These are phyloP conservation scores for Saitozyma podzolica DNA, from an alignment of 768 basidiomycete genomes.

Conservation along the genomic window DNA sequence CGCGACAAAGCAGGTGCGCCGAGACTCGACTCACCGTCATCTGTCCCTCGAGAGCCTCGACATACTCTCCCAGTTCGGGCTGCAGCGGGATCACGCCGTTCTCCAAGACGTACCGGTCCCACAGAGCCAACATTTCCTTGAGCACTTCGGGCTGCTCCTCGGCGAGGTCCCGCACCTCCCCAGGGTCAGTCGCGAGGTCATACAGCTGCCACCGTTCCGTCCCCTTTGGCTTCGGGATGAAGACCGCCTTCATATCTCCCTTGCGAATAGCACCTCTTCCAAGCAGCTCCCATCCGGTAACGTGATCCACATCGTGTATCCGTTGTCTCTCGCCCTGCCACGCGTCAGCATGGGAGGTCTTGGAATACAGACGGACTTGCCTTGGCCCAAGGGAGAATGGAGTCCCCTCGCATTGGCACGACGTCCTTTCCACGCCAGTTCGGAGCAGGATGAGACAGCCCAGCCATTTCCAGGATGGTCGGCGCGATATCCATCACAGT, in stretches of 20 bases:
- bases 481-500: conserved; percentile 50
- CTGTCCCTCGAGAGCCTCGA: background rate
- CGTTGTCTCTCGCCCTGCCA: background rate
- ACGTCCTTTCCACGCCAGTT: background rate
- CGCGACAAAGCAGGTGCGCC: background rate
- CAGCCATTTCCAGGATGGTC: conserved; percentile 18
- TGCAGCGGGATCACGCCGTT: background rate
- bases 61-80: background rate
- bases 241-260: background rate
- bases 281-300: conserved; percentile 7
- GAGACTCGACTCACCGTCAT: background rate
- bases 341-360: conserved; percentile 21
- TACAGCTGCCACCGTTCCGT: conserved; percentile 31
- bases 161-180: conserved; percentile 19
- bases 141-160: conserved; percentile 16
- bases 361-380: conserved; percentile 21
- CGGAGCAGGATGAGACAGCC: background rate
- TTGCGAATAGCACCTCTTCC: too few relatives aligned
- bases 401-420: background rate
- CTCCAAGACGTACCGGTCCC: conserved; percentile 16
- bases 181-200: conserved; percentile 21
- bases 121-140: conserved; percentile 16
- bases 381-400: background rate
- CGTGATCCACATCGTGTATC: conserved; percentile 19
- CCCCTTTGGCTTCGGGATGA: conserved; percentile 19